Conservation (phyloP, 2,329 filamentous ascomycete species). For the Stemphylium vesicarium region DNA sequence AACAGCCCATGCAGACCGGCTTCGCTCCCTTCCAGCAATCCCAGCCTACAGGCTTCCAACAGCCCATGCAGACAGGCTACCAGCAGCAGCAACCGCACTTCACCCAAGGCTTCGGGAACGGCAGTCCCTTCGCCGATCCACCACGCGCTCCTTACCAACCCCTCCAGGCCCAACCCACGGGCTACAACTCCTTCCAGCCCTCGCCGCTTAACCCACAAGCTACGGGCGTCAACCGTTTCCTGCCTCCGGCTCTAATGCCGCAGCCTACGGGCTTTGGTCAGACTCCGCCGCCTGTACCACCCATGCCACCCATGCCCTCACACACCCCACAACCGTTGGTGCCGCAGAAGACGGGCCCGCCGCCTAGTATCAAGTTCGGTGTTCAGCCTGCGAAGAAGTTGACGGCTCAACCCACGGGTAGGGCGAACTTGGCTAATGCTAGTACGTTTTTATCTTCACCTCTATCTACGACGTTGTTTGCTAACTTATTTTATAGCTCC, state of each 20-base stretch:
- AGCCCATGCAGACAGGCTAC: slow-evolving; percentile 57
- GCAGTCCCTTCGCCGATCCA: slow-evolving; percentile 61
- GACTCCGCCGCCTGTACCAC: slow-evolving; percentile 64
- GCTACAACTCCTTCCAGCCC: slow-evolving; percentile 45
- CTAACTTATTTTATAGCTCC: slow-evolving; percentile 60
- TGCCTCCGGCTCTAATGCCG: slow-evolving; percentile 58
- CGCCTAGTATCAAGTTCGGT: slow-evolving; percentile 89
- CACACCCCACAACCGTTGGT: slow-evolving; percentile 65
- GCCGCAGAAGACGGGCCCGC: slow-evolving; percentile 82
- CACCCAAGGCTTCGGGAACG: slow-evolving; percentile 54
- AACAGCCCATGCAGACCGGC: slow-evolving; percentile 50
- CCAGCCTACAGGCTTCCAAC: slow-evolving; percentile 52
- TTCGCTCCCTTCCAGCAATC: slow-evolving; percentile 53
- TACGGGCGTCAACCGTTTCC: slow-evolving; percentile 60
- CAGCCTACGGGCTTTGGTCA: slow-evolving; percentile 61
- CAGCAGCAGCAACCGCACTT: slow-evolving; percentile 45
- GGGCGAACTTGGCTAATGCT: slow-evolving; percentile 90
- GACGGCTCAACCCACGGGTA: slow-evolving; percentile 84
- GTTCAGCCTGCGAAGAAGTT: slow-evolving; percentile 77
- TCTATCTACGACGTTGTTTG: neutral
- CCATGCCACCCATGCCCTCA: slow-evolving; percentile 59
- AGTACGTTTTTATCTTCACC: slow-evolving; percentile 75
- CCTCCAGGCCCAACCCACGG: slow-evolving; percentile 48
- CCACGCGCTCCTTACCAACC: slow-evolving; percentile 55
- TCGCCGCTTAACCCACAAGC: slow-evolving; percentile 57